phyloP scores from a whole-genome alignment of 2,329 filamentous ascomycete genomes.

The Diaporthe sp. region DNA sequence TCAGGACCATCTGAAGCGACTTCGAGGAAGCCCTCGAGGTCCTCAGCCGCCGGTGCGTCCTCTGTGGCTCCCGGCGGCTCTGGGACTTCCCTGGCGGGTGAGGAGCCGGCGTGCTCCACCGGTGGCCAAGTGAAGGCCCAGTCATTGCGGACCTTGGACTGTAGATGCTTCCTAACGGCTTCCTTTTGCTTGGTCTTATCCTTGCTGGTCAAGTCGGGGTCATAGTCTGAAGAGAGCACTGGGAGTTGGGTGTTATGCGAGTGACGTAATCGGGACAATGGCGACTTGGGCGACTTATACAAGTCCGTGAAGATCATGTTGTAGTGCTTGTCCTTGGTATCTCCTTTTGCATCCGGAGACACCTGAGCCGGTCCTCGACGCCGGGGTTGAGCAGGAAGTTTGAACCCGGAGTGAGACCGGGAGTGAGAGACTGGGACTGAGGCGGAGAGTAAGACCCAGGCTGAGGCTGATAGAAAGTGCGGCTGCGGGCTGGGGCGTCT shows the following conservation, averaged over 20 bases:
- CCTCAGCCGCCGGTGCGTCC: slow-evolving; percentile 7
- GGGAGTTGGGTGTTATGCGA: slow-evolving; percentile 47
- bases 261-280: slow-evolving; percentile 62
- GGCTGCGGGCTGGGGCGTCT: slow-evolving; percentile 2
- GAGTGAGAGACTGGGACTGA: background rate
- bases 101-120: slow-evolving; percentile 14
- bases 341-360: background rate
- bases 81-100: background rate
- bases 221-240: slow-evolving; percentile 56
- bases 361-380: background rate
- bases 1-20: slow-evolving; percentile 28
- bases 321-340: background rate
- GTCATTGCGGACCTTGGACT: slow-evolving; percentile 65
- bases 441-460: background rate
- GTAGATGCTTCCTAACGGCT: slow-evolving; percentile 66
- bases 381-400: background rate
- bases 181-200: slow-evolving; percentile 73
- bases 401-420: background rate
- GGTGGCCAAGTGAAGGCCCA: slow-evolving; percentile 71
- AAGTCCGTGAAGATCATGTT: slow-evolving; percentile 70
- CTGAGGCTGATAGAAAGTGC: background rate
- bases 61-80: background rate
- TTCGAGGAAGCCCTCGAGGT: slow-evolving; percentile 29
- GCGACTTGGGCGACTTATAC: slow-evolving; percentile 65
- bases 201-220: slow-evolving; percentile 69